Evolutionary conservation across 306 rosid genomes (phyloP).

Genomic region (Rosa persica): DNA sequence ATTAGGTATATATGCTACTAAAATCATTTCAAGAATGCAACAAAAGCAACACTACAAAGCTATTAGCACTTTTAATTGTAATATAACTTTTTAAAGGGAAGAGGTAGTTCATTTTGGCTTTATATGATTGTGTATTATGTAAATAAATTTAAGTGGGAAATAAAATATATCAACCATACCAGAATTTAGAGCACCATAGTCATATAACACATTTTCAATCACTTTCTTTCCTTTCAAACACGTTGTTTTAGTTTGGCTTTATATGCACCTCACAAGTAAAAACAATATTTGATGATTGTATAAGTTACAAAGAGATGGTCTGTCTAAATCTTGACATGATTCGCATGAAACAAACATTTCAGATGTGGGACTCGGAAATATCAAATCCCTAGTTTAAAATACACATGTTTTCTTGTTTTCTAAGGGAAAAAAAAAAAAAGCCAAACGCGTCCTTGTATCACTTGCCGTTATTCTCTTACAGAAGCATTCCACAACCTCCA

Average conservation of each 20-base stretch:
- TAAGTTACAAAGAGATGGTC: conserved; percentile 8
- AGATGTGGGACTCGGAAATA: not conserved
- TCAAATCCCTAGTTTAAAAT: not conserved
- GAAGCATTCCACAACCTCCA: conserved; percentile 1
- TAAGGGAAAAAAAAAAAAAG: not conserved
- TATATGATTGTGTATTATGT: not conserved
- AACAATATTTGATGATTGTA: not conserved
- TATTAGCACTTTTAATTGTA: not conserved
- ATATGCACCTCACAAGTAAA: not conserved
- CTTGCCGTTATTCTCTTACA: not conserved
- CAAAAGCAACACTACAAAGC: not conserved
- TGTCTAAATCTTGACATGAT: conserved; percentile 3
- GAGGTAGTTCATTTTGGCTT: not conserved
- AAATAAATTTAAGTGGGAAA: not conserved
- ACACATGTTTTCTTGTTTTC: not conserved
- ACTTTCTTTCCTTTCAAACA: not conserved
- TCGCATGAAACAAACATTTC: not conserved
- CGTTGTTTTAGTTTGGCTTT: not conserved
- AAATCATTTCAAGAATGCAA: not conserved
- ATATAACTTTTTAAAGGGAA: not conserved
- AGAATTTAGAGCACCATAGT: not conserved
- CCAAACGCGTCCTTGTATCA: not conserved
- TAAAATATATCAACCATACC: not conserved
- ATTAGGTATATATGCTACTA: not conserved
- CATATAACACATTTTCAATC: not conserved